Percentiles rank a stretch among this genome's conserved stretches.
These are phyloP conservation scores for Hypoxylon sp. DNA, from an alignment of 2,329 filamentous ascomycete species.

Conservation along the genomic window DNA sequence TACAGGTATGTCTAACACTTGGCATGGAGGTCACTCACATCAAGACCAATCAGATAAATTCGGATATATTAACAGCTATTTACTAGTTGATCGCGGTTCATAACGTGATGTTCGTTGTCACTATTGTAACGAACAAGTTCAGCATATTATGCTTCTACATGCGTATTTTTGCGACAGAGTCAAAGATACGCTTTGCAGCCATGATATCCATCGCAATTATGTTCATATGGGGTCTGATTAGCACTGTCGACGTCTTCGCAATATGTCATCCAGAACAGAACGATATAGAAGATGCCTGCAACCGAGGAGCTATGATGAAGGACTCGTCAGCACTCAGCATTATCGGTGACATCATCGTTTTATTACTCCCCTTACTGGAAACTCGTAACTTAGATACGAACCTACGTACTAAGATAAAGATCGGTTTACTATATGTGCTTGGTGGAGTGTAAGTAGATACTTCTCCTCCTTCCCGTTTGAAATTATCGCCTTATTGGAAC, in stretches of 20 bases:
- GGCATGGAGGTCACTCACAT: background rate
- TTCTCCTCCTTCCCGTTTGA: background rate
- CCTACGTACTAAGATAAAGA: slow-evolving; percentile 8
- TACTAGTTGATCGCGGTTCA: slow-evolving; percentile 7
- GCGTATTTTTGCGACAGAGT: background rate
- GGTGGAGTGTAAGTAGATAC: slow-evolving; percentile 17
- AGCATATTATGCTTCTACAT: slow-evolving; percentile 29
- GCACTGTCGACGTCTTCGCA: slow-evolving; percentile 7
- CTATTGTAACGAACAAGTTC: slow-evolving; percentile 3
- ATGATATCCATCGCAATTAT: slow-evolving; percentile 11
- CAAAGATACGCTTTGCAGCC: background rate
- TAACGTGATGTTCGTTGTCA: slow-evolving; percentile 8
- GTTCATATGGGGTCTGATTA: slow-evolving; percentile 4
- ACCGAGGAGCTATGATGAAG: background rate
- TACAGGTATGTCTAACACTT: background rate
- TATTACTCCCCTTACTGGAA: slow-evolving; percentile 16
- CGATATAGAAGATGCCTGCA: background rate
- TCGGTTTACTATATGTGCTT: slow-evolving; percentile 11
- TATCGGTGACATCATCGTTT: slow-evolving; percentile 14
- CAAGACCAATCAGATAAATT: background rate
- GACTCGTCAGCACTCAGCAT: slow-evolving; percentile 14
- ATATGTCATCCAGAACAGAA: background rate
- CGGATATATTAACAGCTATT: background rate
- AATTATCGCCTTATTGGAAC: background rate
- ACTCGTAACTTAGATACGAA: slow-evolving; percentile 9